Evolutionary conservation across 2,329 filamentous ascomycete species (phyloP).

Genomic region (Mycosphaerella sp.): DNA sequence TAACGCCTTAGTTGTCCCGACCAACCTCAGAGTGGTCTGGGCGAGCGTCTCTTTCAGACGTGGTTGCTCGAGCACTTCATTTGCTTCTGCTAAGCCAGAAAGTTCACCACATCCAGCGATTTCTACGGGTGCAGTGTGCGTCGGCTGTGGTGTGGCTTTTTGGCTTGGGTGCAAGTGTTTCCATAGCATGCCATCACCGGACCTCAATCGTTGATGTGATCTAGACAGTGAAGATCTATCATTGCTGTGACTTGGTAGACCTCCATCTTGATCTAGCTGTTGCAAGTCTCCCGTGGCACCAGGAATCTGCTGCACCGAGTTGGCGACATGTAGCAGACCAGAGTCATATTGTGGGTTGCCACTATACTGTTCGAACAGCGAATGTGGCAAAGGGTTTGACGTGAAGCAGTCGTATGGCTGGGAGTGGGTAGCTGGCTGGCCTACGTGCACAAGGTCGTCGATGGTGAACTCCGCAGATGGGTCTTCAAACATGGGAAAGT

Average conservation of each 20-base stretch:
- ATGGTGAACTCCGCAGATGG: constrained; percentile 19
- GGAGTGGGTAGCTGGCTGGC: constrained; percentile 5
- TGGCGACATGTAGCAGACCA: neutral
- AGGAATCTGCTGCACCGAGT: constrained; percentile 2
- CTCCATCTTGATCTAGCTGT: neutral
- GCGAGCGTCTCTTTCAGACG: constrained; percentile 8
- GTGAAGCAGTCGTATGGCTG: constrained; percentile 13
- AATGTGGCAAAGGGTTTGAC: constrained; percentile 9
- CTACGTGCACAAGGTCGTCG: constrained; percentile 19
- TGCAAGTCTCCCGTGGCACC: neutral
- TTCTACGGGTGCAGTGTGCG: constrained; percentile 23
- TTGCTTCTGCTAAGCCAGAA: constrained; percentile 7
- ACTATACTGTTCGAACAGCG: constrained; percentile 3
- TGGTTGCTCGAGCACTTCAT: constrained; percentile 3
- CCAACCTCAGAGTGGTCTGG: constrained; percentile 18
- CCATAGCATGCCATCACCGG: constrained; percentile 18
- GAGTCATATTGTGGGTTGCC: neutral
- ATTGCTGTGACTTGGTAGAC: neutral
- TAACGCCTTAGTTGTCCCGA: constrained; percentile 19
- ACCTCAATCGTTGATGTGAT: constrained; percentile 5
- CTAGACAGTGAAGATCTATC: neutral
- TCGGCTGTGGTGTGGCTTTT: constrained; percentile 16
- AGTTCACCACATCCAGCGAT: constrained; percentile 8
- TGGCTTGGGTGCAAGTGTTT: constrained; percentile 21
- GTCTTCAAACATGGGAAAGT: constrained; percentile 28